Base-by-base conservation (phyloP, 306 rosid species). In the Trifolium repens region DNA sequence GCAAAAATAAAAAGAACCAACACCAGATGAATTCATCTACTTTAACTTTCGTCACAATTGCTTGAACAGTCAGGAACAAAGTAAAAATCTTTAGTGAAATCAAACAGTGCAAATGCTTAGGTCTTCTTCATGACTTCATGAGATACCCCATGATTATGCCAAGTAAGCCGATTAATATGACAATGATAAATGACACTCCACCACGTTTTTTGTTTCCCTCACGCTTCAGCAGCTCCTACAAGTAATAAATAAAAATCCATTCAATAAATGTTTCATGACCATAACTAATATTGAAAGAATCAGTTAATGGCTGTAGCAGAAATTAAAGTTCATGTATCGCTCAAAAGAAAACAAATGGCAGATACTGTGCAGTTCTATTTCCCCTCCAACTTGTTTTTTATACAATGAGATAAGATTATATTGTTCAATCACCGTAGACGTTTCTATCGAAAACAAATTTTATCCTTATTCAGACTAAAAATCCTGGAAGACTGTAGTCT, bases 141-240 rank as follows among this genome's bases (percentile, higher is more conserved):
- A 92, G 73, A 83, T 86, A 92, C 50, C 97, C 97, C 87, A 92
- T 78, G 74, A 86, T 79, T 68, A 87, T 26, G 87, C 96, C 97
- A 57, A 92, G 50, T 69, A 92, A 74, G 82, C 96, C 91, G 5
- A 92, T 63, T 43, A 90, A 70, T 80, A 88, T 53, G 71, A 90
- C 90, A 13, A 87, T 5, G 80, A 88, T 58, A 72, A 90, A 73
- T 5, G 96, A 88, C 47, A 87, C 80, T 12, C 98, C 97, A 43
- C 94, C 90, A 9, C 67, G 74, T 73, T 32, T 94, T 86, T 85
- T 89, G 75, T 80, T 78, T 82, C 82, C 74, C 69, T 87, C 89
- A 17, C 89, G 91, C 86, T 75, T 91, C 91, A 94, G 84, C 57
- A 90, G 88, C 57, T 91, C 97, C 98, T 94, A 77, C 89, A 87